phyloP scores from a whole-genome alignment of 345 rosid species.

The Kandelia obovata region DNA sequence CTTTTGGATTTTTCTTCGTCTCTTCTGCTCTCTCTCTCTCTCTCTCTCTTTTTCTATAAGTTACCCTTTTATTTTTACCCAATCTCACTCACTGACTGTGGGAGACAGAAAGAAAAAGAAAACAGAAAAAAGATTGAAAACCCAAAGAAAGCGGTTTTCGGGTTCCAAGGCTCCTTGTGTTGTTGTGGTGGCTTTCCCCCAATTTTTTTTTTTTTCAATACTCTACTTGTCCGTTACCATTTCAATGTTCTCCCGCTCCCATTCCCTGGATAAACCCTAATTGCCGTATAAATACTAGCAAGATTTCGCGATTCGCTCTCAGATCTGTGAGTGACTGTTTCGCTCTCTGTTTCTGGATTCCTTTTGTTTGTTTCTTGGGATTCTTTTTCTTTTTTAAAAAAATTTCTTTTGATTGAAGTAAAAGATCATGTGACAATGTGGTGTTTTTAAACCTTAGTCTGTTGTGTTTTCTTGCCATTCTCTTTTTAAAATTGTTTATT shows the following conservation, averaged over 20 bases:
- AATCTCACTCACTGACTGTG: too few species aligned
- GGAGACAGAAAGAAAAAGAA: neutral
- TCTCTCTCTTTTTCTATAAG: neutral
- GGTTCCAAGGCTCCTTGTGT: neutral
- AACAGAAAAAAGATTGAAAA: neutral
- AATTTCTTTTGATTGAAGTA: neutral
- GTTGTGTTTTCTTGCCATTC: neutral
- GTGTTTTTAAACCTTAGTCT: neutral
- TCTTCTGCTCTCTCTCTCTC: neutral
- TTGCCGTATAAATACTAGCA: neutral
- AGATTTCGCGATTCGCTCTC: conserved; percentile 24
- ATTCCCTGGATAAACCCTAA: neutral
- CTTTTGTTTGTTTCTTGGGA: neutral
- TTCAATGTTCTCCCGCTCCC: too few species aligned
- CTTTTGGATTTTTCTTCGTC: conserved; percentile 23
- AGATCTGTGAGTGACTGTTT: conserved; percentile 32
- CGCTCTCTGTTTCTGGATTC: neutral
- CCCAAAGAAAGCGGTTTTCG: neutral
- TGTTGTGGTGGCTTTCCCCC: neutral
- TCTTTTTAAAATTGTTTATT: too few species aligned
- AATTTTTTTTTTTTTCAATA: neutral
- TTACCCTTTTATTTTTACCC: too few species aligned
- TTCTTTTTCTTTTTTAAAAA: neutral
- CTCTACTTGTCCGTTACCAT: neutral
- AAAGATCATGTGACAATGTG: neutral